Base-by-base conservation (phyloP, 495 filamentous ascomycete species). In the Neurospora pannonica region DNA sequence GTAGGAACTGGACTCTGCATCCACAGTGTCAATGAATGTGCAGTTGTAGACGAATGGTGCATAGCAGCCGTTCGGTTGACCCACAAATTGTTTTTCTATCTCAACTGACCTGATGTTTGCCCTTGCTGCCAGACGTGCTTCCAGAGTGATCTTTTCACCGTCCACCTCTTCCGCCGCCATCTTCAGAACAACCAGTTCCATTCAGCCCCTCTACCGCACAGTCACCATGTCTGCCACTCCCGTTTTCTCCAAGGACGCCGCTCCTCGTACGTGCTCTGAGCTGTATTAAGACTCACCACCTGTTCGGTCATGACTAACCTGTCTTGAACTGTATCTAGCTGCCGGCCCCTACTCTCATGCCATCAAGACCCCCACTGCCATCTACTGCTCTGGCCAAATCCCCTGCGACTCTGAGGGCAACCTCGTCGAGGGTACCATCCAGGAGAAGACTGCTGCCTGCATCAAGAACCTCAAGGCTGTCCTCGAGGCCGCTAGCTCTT, bases 381-480 rank as follows among this genome's bases (percentile, higher is more conserved):
- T 98, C 86, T 98, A 93, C 87, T 91, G 94, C 85, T 98, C 95
- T 7, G 95, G 95, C 80, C 94, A 96, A 83, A 94, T 98, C 77
- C 95, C 94, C 75, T 91, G 92, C 75, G 92, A 94, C 80, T 84
- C 89, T 76, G 77, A 88, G 71, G 94, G 93, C 76, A 91, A 91
- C 77, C 87, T 97, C 19, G 84, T 96, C 73, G 81, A 90, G 76
- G 94, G 93, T 48, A 90, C 85, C 78, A 95, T 97, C 78, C 90
- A 88, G 71, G 88, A 92, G 75, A 90, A 93, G 85, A 94, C 93
- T 43, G 86, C 87, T 71, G 86, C 86, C 70, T 95, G 92, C 88
- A 91, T 93, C 80, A 82, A 89, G 78, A 94, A 93, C 86, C 86
- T 96, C 81, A 87, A 91, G 82, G 91, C 90, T 40, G 92, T 97